Percentiles rank a stretch among this genome's conserved stretches.
Conservation (phyloP, 2,329 filamentous ascomycete genomes). For the Colletotrichum noveboracense region DNA sequence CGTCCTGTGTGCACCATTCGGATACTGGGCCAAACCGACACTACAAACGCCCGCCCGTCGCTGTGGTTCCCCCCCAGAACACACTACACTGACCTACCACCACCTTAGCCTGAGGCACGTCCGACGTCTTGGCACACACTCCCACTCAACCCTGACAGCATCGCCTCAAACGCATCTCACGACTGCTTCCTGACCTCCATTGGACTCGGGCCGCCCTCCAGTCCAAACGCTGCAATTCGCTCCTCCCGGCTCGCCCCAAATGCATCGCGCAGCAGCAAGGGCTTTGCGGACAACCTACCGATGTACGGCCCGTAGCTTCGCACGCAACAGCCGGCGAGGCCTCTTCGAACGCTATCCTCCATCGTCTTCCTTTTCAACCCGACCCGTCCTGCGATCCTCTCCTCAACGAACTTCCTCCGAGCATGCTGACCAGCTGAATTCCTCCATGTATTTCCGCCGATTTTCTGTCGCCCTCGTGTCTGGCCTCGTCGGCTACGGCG, state of each 20-base stretch:
- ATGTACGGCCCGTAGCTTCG: slow-evolving; percentile 64
- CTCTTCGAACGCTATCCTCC: slow-evolving; percentile 31
- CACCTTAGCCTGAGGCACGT: slow-evolving; percentile 17
- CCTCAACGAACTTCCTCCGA: slow-evolving; percentile 29
- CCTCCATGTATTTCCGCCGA: slow-evolving; percentile 78
- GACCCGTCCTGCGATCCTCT: slow-evolving; percentile 22
- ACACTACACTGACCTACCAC: background rate
- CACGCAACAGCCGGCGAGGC: slow-evolving; percentile 54
- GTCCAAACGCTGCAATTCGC: slow-evolving; percentile 10
- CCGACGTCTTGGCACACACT: slow-evolving; percentile 5
- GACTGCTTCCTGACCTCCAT: slow-evolving; percentile 6
- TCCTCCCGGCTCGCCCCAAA: slow-evolving; percentile 43
- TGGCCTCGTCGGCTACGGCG: slow-evolving; percentile 75
- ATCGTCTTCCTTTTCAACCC: slow-evolving; percentile 23
- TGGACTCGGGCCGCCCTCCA: slow-evolving; percentile 20
- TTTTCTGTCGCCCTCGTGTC: slow-evolving; percentile 71
- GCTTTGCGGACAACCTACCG: slow-evolving; percentile 73
- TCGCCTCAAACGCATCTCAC: slow-evolving; percentile 11
- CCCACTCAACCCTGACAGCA: background rate
- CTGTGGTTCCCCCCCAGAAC: background rate
- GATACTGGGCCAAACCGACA: background rate
- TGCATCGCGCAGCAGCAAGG: slow-evolving; percentile 76
- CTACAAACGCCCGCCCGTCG: background rate
- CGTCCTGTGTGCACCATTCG: background rate
- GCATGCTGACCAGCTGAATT: slow-evolving; percentile 57